phyloP scores from a whole-genome alignment of 495 filamentous ascomycete species.

The Trichoderma reesei region DNA sequence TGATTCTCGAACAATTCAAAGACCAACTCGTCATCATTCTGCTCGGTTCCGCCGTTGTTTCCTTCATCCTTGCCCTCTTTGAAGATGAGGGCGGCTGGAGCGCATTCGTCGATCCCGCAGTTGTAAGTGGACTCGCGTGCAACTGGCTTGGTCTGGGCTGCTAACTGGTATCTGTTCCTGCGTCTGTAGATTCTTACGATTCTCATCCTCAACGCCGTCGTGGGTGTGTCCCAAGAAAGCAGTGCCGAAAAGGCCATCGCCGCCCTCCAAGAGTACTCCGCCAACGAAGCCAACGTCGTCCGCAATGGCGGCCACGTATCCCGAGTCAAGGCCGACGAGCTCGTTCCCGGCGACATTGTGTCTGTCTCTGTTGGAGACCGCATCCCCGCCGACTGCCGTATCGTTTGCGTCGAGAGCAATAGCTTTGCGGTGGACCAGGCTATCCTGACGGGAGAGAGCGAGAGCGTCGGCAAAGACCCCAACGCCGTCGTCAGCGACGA shows the following conservation, averaged over 20 bases:
- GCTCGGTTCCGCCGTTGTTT: slow-evolving; percentile 84
- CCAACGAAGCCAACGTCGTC: slow-evolving; percentile 91
- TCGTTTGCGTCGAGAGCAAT: slow-evolving; percentile 91
- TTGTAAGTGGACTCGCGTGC: slow-evolving; percentile 47
- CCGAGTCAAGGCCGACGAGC: slow-evolving; percentile 81
- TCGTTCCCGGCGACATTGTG: slow-evolving; percentile 93
- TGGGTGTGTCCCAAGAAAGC: slow-evolving; percentile 97
- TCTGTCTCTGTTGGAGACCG: slow-evolving; percentile 85
- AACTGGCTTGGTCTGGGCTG: slow-evolving; percentile 9
- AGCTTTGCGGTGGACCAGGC: slow-evolving; percentile 94
- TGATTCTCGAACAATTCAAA: slow-evolving; percentile 97
- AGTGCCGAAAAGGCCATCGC: slow-evolving; percentile 98
- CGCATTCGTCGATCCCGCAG: slow-evolving; percentile 95
- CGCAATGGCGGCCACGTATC: slow-evolving; percentile 64
- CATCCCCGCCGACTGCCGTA: slow-evolving; percentile 90
- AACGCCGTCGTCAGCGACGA: slow-evolving; percentile 54
- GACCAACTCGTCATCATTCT: slow-evolving; percentile 97
- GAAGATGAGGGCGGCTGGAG: slow-evolving; percentile 91
- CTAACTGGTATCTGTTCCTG: slow-evolving; percentile 12
- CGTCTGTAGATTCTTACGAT: slow-evolving; percentile 80
- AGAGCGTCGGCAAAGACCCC: slow-evolving; percentile 86
- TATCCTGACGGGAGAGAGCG: slow-evolving; percentile 95
- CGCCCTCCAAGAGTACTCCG: slow-evolving; percentile 96
- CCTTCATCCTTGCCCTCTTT: slow-evolving; percentile 87
- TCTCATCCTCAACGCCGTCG: slow-evolving; percentile 89